Evolutionary conservation across 164 flowering plant genomes (phyloP).

Genomic region (Berberis vulgaris): DNA sequence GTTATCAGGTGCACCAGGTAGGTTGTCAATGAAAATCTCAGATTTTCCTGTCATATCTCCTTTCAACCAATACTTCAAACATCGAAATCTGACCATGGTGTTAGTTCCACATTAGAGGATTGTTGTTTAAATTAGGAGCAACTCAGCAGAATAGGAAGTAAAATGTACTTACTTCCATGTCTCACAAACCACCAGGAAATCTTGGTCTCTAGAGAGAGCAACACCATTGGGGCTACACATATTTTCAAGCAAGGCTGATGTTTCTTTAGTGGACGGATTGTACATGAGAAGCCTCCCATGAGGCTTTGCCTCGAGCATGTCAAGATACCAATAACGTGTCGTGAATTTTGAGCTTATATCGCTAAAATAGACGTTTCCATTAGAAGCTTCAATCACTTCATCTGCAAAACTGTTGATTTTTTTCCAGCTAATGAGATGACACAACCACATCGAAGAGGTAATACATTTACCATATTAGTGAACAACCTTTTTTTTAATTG

Average conservation of each 20-base stretch:
- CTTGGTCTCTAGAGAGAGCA: constrained; percentile 50
- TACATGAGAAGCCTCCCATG: constrained; percentile 60
- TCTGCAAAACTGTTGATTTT: constrained; percentile 45
- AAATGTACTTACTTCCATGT: constrained; percentile 39
- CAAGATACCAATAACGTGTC: constrained; percentile 40
- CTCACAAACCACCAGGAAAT: constrained; percentile 61
- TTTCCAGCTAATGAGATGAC: constrained; percentile 1
- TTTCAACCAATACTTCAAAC: neutral
- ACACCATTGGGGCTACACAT: constrained; percentile 66
- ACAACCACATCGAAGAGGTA: too few relatives aligned
- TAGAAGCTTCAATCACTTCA: constrained; percentile 55
- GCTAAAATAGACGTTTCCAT: constrained; percentile 55
- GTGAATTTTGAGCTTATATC: constrained; percentile 57
- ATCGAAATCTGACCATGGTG: neutral
- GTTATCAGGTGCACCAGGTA: constrained; percentile 76
- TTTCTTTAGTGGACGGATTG: constrained; percentile 31
- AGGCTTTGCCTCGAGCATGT: constrained; percentile 63
- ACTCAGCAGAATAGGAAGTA: neutral
- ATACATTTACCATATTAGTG: too few relatives aligned
- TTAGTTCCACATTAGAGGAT: too few relatives aligned
- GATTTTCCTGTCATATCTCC: constrained; percentile 6
- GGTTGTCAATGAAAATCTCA: constrained; percentile 56
- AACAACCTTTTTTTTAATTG: too few relatives aligned
- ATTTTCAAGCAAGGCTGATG: constrained; percentile 35
- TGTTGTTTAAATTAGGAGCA: too few relatives aligned